Percentiles rank a stretch among this genome's conserved stretches.
These are phyloP conservation scores for Tuber indicum DNA, from an alignment of 495 filamentous ascomycete genomes.

Conservation along the genomic window DNA sequence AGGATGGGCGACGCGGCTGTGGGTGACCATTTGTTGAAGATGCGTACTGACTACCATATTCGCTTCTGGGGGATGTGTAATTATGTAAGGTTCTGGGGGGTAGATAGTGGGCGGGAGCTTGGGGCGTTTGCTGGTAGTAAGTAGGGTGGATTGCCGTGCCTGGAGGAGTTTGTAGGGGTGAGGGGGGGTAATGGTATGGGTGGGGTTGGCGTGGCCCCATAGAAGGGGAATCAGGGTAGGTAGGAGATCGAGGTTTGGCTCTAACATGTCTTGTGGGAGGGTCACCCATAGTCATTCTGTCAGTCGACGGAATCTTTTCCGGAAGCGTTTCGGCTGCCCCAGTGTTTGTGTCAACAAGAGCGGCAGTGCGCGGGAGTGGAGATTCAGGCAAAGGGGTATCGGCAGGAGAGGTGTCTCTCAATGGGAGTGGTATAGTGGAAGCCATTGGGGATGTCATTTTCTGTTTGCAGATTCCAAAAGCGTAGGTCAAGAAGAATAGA, in stretches of 20 bases:
- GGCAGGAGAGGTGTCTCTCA: not conserved
- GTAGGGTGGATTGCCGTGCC: conserved; percentile 25
- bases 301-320: not conserved
- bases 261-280: not conserved
- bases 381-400: not conserved
- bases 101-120: conserved; percentile 27
- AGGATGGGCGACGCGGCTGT: conserved; percentile 26
- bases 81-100: conserved; percentile 29
- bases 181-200: conserved; percentile 31
- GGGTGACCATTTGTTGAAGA: conserved; percentile 31
- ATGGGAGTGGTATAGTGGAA: not conserved
- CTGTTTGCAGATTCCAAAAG: not conserved
- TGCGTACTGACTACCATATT: conserved; percentile 34
- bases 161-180: conserved; percentile 26
- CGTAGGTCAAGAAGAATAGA: not conserved
- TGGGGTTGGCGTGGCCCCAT: conserved; percentile 18
- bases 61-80: conserved; percentile 23
- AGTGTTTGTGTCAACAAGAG: not conserved
- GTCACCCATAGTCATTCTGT: not conserved
- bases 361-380: not conserved
- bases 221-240: conserved; percentile 21
- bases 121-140: conserved; percentile 29
- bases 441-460: not conserved
- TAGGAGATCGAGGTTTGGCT: conserved; percentile 23
- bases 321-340: not conserved